Conservation (phyloP, 306 rosid species). For the Luffa aegyptiaca region DNA sequence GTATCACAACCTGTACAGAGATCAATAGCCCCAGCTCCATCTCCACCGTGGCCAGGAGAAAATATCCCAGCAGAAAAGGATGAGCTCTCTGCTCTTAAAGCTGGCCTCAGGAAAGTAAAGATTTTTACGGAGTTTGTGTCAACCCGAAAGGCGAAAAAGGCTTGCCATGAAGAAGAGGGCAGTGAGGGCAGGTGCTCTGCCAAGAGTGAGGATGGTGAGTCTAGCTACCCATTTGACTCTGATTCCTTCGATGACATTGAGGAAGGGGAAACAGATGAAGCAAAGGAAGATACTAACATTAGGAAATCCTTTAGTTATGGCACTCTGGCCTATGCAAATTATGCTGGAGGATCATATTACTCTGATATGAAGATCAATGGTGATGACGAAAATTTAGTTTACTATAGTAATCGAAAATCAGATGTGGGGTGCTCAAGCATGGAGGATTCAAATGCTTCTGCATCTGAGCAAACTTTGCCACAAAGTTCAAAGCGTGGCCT, state of each 20-base stretch:
- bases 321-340: slow-evolving; percentile 72
- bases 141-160: slow-evolving; percentile 55
- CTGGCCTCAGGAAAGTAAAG: slow-evolving; percentile 90
- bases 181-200: slow-evolving; percentile 81
- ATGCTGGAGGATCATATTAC: slow-evolving; percentile 71
- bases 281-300: slow-evolving; percentile 55
- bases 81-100: slow-evolving; percentile 89
- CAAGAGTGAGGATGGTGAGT: slow-evolving; percentile 89
- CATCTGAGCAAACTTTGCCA: slow-evolving; percentile 40
- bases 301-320: slow-evolving; percentile 99
- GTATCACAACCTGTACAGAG: slow-evolving; percentile 47
- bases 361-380: slow-evolving; percentile 40
- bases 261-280: slow-evolving; percentile 84
- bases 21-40: slow-evolving; percentile 47
- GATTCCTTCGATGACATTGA: slow-evolving; percentile 88
- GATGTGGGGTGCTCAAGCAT: slow-evolving; percentile 42
- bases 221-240: slow-evolving; percentile 79
- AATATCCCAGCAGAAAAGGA: slow-evolving; percentile 54
- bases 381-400: slow-evolving; percentile 79
- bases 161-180: slow-evolving; percentile 65
- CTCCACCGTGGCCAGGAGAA: slow-evolving; percentile 49
- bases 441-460: slow-evolving; percentile 51
- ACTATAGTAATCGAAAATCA: slow-evolving; percentile 73
- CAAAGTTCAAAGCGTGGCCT: slow-evolving; percentile 80
- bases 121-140: slow-evolving; percentile 76